Conservation (phyloP, 1,139 yeast genomes). For the Scheffersomyces illinoinensis region DNA sequence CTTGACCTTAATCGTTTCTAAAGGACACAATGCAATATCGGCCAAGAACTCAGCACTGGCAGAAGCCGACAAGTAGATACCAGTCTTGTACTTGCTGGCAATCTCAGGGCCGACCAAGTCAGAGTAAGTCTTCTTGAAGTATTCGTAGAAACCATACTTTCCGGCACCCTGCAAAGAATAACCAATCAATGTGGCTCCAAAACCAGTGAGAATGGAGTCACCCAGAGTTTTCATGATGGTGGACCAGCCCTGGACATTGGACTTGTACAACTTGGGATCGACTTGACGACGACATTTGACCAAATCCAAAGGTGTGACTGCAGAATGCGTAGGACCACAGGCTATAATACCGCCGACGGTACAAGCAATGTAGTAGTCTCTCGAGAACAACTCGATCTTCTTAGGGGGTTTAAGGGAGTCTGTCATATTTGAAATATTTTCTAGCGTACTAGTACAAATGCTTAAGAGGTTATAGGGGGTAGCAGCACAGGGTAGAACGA, state of each 20-base stretch:
- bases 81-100: constrained; percentile 68
- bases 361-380: constrained; percentile 79
- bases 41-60: constrained; percentile 94
- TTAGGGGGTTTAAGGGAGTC: background rate
- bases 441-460: background rate
- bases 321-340: constrained; percentile 94
- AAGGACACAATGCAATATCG: constrained; percentile 85
- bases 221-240: constrained; percentile 75
- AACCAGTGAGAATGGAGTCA: constrained; percentile 76
- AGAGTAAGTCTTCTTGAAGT: constrained; percentile 76
- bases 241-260: constrained; percentile 78
- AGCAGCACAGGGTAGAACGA: background rate
- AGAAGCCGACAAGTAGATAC: constrained; percentile 76
- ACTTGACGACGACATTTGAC: constrained; percentile 94
- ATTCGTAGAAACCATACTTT: constrained; percentile 92
- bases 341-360: constrained; percentile 88
- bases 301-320: constrained; percentile 88
- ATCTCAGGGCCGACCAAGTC: constrained; percentile 65
- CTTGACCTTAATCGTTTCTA: constrained; percentile 89
- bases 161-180: constrained; percentile 96
- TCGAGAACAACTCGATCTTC: constrained; percentile 56
- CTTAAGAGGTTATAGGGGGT: background rate
- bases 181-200: constrained; percentile 89
- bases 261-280: constrained; percentile 64
- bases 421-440: background rate